A percentile compares a stretch with the other conserved stretches of the same genome.
Evolutionary conservation across 2,329 filamentous ascomycete species (phyloP).

Genomic region (Colletotrichum chrysophilum): DNA sequence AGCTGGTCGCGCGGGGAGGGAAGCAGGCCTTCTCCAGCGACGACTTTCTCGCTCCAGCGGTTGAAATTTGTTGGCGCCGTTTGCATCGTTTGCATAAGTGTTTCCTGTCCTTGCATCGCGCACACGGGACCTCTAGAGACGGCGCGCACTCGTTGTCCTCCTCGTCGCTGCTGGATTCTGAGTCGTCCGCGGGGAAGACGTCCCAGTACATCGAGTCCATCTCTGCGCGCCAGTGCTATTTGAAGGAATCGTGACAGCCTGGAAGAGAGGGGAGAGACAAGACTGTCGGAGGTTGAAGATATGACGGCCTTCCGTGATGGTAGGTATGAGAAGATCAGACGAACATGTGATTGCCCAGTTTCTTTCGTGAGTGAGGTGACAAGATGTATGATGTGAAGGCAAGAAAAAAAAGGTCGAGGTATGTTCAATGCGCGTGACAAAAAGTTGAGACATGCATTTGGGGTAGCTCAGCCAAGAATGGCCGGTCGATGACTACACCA

Average conservation of each 20-base stretch:
- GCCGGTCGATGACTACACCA: not conserved
- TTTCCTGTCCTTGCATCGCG: not conserved
- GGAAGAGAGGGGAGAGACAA: not conserved
- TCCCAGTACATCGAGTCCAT: constrained; percentile 5
- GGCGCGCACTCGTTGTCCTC: not conserved
- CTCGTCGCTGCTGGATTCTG: not conserved
- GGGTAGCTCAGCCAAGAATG: not conserved
- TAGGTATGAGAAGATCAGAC: not conserved
- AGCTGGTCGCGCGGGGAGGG: not conserved
- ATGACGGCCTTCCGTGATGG: not conserved
- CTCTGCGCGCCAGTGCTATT: accelerated
- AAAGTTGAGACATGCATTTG: not conserved
- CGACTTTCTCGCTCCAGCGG: not conserved
- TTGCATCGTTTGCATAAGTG: not conserved
- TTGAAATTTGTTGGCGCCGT: not conserved
- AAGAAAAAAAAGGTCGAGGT: not conserved
- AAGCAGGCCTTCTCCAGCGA: not conserved
- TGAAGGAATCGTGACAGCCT: accelerated
- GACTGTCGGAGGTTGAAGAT: not conserved
- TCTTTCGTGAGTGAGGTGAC: not conserved
- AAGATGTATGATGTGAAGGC: not conserved
- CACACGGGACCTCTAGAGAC: not conserved
- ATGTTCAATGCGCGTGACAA: accelerated
- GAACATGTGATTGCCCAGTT: not conserved
- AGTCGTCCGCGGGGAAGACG: not conserved